Percentiles rank a stretch among this genome's conserved stretches.
phyloP scores from a whole-genome alignment of 148 eudicot species.

The Amaranthus hypochondriacus region DNA sequence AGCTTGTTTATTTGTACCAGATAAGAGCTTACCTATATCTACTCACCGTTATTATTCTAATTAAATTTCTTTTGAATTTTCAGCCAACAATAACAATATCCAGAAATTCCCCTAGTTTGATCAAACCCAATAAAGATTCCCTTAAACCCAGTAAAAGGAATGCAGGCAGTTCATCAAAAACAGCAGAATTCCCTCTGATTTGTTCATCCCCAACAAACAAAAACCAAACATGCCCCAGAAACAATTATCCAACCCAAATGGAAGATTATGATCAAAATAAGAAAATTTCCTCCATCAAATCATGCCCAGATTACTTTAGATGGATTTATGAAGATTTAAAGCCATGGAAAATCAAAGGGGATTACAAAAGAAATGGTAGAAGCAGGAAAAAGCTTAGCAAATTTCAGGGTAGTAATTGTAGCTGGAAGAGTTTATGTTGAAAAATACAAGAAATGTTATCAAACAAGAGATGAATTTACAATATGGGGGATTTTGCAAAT shows the following conservation, averaged over 20 bases:
- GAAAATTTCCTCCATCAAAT: background rate
- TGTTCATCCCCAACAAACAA: constrained; percentile 4
- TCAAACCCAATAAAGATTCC: background rate
- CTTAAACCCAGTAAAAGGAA: background rate
- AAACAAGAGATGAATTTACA: constrained; percentile 50
- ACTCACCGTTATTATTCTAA: no score
- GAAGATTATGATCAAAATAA: background rate
- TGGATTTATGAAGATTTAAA: constrained; percentile 66
- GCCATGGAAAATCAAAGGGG: constrained; percentile 59
- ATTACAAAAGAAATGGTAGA: constrained; percentile 51
- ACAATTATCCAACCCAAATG: constrained; percentile 10
- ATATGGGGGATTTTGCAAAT: constrained; percentile 52
- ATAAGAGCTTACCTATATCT: no score
- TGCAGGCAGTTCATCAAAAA: background rate
- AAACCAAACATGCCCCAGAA: constrained; percentile 28
- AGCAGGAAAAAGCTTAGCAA: constrained; percentile 24
- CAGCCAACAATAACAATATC: background rate
- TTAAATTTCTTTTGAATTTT: background rate
- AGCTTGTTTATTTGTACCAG: no score
- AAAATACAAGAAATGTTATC: constrained; percentile 28
- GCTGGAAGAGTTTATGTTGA: constrained; percentile 50
- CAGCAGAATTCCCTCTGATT: background rate
- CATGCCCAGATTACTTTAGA: constrained; percentile 52
- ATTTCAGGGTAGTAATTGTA: constrained; percentile 39
- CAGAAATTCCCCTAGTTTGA: background rate